phyloP scores from a whole-genome alignment of 139 green algal genomes.

The Picochlorum sp. region DNA sequence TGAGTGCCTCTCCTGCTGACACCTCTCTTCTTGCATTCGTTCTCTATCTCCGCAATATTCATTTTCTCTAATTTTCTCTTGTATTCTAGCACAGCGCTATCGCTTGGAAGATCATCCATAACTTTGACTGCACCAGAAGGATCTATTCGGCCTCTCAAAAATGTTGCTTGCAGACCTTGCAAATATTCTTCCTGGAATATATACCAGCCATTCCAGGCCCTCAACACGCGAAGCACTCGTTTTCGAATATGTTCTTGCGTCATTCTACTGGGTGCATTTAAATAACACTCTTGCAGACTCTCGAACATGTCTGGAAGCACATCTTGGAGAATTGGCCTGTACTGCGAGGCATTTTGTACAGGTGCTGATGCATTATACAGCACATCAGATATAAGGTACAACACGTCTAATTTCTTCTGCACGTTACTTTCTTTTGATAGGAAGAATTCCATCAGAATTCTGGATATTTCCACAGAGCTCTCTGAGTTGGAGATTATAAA shows the following conservation, averaged over 20 bases:
- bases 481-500: slow-evolving; percentile 89
- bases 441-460: slow-evolving; percentile 74
- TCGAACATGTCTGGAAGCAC: slow-evolving; percentile 79
- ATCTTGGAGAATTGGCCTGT: slow-evolving; percentile 62
- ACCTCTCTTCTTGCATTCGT: slow-evolving; percentile 45
- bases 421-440: slow-evolving; percentile 79
- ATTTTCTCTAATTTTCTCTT: slow-evolving; percentile 37
- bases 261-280: slow-evolving; percentile 45
- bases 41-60: slow-evolving; percentile 52
- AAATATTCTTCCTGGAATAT: slow-evolving; percentile 84
- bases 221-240: slow-evolving; percentile 70
- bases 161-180: slow-evolving; percentile 74
- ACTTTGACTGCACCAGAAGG: background rate
- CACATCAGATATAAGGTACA: slow-evolving; percentile 90
- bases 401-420: slow-evolving; percentile 67
- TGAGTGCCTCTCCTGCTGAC: slow-evolving; percentile 39
- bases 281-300: slow-evolving; percentile 44
- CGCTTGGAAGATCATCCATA: background rate
- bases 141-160: slow-evolving; percentile 31
- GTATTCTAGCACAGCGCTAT: slow-evolving; percentile 1
- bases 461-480: slow-evolving; percentile 54
- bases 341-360: slow-evolving; percentile 81
- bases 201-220: slow-evolving; percentile 74
- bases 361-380: slow-evolving; percentile 85
- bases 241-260: slow-evolving; percentile 52